phyloP scores from a whole-genome alignment of 805 yeast genomes.

The Teunomyces tritomae region DNA sequence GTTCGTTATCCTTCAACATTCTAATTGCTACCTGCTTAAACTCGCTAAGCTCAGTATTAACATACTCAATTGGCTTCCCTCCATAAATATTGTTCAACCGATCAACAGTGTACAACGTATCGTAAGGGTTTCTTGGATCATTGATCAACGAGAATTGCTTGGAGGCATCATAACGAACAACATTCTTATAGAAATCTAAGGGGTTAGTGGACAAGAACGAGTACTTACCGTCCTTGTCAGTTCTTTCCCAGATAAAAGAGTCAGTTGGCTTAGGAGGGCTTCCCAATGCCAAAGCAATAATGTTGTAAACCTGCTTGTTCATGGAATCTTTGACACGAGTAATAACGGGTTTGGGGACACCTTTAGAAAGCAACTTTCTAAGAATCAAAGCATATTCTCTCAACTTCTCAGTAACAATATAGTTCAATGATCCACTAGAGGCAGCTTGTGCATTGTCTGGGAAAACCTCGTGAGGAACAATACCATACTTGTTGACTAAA shows the following conservation, averaged over 20 bases:
- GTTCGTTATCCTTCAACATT: constrained; percentile 68
- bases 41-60: constrained; percentile 60
- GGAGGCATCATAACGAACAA: constrained; percentile 50
- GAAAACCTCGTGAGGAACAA: constrained; percentile 70
- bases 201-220: constrained; percentile 60
- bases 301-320: constrained; percentile 62
- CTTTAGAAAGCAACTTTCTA: constrained; percentile 48
- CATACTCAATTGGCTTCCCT: constrained; percentile 67
- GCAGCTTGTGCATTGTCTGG: constrained; percentile 66
- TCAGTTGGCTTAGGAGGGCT: constrained; percentile 74
- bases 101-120: constrained; percentile 65
- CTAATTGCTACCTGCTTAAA: constrained; percentile 62
- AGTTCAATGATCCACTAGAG: constrained; percentile 55
- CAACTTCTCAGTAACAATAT: constrained; percentile 62
- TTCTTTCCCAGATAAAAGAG: constrained; percentile 69
- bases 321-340: constrained; percentile 32
- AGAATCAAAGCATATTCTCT: constrained; percentile 75
- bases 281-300: constrained; percentile 69
- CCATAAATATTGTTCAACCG: constrained; percentile 71
- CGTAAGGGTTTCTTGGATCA: constrained; percentile 77
- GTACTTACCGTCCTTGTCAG: constrained; percentile 66
- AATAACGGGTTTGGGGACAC: constrained; percentile 40
- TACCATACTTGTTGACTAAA: constrained; percentile 74
- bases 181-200: constrained; percentile 54
- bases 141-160: constrained; percentile 66